A percentile compares a stretch with the other conserved stretches of the same genome.
Evolutionary conservation across 371 early-diverging fungal species (phyloP).

Genomic region (Vairimorpha ceranae): DNA sequence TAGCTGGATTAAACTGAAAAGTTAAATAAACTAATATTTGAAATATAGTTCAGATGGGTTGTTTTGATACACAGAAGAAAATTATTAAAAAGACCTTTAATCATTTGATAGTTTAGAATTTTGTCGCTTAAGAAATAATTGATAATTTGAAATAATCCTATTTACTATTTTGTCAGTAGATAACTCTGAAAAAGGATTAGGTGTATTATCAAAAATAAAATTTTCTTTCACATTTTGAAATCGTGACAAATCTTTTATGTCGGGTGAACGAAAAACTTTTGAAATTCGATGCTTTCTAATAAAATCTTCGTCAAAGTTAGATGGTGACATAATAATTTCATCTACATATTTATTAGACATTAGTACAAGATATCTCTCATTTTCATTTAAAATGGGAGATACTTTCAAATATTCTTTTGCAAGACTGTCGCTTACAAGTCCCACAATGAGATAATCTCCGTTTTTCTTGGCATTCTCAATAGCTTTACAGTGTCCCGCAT

Average conservation of each 20-base stretch:
- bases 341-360: slow-evolving; percentile 41
- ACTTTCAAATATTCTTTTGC: slow-evolving; percentile 11
- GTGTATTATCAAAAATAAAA: slow-evolving; percentile 4
- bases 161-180: slow-evolving; percentile 34
- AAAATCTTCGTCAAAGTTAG: slow-evolving; percentile 14
- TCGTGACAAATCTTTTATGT: slow-evolving; percentile 26
- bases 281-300: slow-evolving; percentile 6
- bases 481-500: slow-evolving; percentile 83
- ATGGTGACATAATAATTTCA: slow-evolving; percentile 35
- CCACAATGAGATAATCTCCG: slow-evolving; percentile 80
- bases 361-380: slow-evolving; percentile 34
- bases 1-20: too few species aligned
- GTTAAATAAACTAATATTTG: too few species aligned
- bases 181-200: slow-evolving; percentile 26
- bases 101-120: slow-evolving; percentile 12
- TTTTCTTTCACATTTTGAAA: slow-evolving; percentile 3
- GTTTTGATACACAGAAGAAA: too few species aligned
- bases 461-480: slow-evolving; percentile 73
- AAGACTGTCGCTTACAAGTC: slow-evolving; percentile 77
- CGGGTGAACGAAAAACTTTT: slow-evolving; percentile 8
- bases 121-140: slow-evolving; percentile 30
- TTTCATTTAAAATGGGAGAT: slow-evolving; percentile 9
- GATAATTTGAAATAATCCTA: slow-evolving; percentile 34
- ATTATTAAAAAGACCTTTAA: too few species aligned
- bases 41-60: too few species aligned